These are phyloP conservation scores for Sergeia podlipaevii DNA, from an alignment of 208 protist genomes.

Conservation along the genomic window DNA sequence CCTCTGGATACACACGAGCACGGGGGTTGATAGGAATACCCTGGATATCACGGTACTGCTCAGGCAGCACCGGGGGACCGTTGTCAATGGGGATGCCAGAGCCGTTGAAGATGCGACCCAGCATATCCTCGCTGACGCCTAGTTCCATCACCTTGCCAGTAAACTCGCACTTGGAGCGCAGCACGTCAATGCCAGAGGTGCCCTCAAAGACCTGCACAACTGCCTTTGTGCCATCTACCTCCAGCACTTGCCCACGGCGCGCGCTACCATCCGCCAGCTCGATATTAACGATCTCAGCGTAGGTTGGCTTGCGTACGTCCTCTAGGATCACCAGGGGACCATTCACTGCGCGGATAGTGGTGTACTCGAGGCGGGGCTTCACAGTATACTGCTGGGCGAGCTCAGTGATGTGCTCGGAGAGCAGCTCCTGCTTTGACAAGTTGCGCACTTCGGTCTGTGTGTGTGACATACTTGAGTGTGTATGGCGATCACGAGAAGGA, in stretches of 20 bases:
- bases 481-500: too few relatives aligned
- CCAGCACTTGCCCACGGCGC: constrained; percentile 98
- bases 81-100: constrained; percentile 99
- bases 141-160: constrained; percentile 99
- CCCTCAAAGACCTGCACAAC: constrained; percentile 99
- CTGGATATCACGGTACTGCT: constrained; percentile 99
- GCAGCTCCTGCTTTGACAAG: constrained; percentile 87
- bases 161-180: constrained; percentile 97
- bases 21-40: constrained; percentile 99
- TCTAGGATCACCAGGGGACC: constrained; percentile 99
- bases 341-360: constrained; percentile 98
- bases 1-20: constrained; percentile 98
- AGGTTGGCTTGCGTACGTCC: constrained; percentile 98
- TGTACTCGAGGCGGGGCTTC: constrained; percentile 96
- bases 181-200: constrained; percentile 98
- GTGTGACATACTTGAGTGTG: constrained; percentile 24
- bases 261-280: constrained; percentile 95
- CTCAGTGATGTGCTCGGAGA: constrained; percentile 67
- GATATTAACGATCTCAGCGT: constrained; percentile 99
- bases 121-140: constrained; percentile 99
- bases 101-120: constrained; percentile 99
- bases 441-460: constrained; percentile 44
- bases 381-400: constrained; percentile 71
- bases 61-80: constrained; percentile 96
- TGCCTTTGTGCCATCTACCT: constrained; percentile 97